These are phyloP conservation scores for Juglanconis juglandina DNA, from an alignment of 2,329 filamentous ascomycete genomes.

Conservation along the genomic window DNA sequence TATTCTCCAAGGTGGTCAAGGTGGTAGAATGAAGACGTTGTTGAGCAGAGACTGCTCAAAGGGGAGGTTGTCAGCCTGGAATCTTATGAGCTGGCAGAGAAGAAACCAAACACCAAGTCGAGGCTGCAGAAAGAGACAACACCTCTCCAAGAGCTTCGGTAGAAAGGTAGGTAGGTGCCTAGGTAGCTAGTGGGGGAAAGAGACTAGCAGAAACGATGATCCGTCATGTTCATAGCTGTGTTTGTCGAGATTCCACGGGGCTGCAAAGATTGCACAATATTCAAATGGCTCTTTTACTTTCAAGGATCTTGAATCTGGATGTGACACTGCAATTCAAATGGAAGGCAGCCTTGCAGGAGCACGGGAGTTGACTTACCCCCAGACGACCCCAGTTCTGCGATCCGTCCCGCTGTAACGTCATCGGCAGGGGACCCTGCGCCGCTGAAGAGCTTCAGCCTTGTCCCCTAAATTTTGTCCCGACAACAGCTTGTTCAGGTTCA, in stretches of 20 bases:
- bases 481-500: neutral
- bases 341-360: neutral
- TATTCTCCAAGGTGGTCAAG: no score
- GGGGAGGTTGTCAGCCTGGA: no score
- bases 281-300: neutral
- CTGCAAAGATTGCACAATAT: neutral
- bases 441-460: neutral
- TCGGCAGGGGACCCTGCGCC: neutral
- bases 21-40: no score
- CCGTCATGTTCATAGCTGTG: neutral
- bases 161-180: neutral
- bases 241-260: no score
- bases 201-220: neutral
- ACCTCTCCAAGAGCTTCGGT: no score
- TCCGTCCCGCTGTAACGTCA: slow-evolving; percentile 1
- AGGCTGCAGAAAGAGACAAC: neutral
- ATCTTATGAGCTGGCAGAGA: no score
- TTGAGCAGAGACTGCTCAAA: neutral
- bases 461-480: neutral
- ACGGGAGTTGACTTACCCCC: neutral
- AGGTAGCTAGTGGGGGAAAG: neutral
- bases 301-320: neutral
- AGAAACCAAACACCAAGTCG: neutral
- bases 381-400: neutral
- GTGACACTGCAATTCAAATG: neutral